Percentiles rank a stretch among this genome's conserved stretches.
Conservation (phyloP, 1,139 yeast genomes). For the Blastobotrys petasosporus region DNA sequence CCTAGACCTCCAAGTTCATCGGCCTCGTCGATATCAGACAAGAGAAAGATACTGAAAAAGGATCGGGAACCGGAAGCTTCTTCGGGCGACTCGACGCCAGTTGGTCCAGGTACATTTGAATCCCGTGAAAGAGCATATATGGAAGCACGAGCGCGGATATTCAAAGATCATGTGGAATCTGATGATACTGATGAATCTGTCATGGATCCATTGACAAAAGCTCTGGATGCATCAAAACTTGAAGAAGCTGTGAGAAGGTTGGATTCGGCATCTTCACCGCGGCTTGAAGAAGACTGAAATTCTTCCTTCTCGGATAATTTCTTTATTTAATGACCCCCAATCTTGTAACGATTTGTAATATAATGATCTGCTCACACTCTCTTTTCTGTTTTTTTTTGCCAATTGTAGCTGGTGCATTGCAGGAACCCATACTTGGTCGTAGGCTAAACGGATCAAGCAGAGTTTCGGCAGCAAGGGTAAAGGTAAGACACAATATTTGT, state of each 20-base stretch:
- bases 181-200: too few relatives aligned
- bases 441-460: too few relatives aligned
- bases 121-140: constrained; percentile 40
- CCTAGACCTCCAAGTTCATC: too few relatives aligned
- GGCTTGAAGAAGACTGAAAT: neutral
- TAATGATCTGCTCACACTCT: neutral
- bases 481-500: too few relatives aligned
- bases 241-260: neutral
- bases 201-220: too few relatives aligned
- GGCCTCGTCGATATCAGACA: too few relatives aligned
- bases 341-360: neutral
- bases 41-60: too few relatives aligned
- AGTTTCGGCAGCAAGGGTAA: too few relatives aligned
- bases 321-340: neutral
- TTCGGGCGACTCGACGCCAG: constrained; percentile 1
- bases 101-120: constrained; percentile 20
- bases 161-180: constrained; percentile 29
- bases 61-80: neutral
- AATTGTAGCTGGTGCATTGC: neutral
- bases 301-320: neutral
- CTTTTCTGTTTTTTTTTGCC: neutral
- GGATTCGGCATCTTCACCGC: neutral
- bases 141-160: constrained; percentile 43
- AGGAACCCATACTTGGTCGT: too few relatives aligned
- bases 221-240: too few relatives aligned